Percentiles rank a stretch among this genome's conserved stretches.
Conservation (phyloP, 2,329 filamentous ascomycete species). For the Neonectria coccinea region DNA sequence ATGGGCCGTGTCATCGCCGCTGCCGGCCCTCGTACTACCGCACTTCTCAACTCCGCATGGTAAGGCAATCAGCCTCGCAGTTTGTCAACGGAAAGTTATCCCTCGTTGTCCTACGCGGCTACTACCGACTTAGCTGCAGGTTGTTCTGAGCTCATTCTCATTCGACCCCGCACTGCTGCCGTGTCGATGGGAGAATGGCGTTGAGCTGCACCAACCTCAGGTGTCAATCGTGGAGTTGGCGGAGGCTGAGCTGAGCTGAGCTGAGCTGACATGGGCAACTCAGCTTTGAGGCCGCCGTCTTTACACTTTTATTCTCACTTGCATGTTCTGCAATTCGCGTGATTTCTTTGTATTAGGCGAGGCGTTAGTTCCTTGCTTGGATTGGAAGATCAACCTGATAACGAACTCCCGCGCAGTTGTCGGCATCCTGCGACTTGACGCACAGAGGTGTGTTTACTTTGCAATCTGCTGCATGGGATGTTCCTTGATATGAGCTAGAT, state of each 20-base stretch:
- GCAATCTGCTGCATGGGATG: background rate
- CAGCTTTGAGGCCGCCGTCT: background rate
- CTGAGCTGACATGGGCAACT: constrained; percentile 9
- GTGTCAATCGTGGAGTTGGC: constrained; percentile 9
- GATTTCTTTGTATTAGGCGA: background rate
- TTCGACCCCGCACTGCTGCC: constrained; percentile 23
- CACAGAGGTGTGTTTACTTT: background rate
- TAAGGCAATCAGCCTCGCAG: background rate
- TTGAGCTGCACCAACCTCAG: constrained; percentile 1
- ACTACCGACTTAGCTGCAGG: constrained; percentile 3
- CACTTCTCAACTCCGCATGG: background rate
- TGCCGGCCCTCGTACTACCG: background rate
- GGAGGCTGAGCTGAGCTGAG: constrained; percentile 1
- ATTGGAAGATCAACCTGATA: background rate
- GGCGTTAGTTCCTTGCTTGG: background rate
- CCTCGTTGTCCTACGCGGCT: background rate
- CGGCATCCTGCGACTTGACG: background rate
- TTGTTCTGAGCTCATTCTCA: background rate
- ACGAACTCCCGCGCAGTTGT: background rate
- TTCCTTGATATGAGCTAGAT: background rate
- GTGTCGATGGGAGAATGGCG: constrained; percentile 1
- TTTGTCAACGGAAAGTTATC: background rate
- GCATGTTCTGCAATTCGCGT: background rate
- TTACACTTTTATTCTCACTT: background rate
- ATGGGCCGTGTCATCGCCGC: constrained; percentile 8